Evolutionary conservation across 2,329 filamentous ascomycete species (phyloP), one percentile per base, ranked within the genome.

Genomic region (Elsinoe australis): DNA sequence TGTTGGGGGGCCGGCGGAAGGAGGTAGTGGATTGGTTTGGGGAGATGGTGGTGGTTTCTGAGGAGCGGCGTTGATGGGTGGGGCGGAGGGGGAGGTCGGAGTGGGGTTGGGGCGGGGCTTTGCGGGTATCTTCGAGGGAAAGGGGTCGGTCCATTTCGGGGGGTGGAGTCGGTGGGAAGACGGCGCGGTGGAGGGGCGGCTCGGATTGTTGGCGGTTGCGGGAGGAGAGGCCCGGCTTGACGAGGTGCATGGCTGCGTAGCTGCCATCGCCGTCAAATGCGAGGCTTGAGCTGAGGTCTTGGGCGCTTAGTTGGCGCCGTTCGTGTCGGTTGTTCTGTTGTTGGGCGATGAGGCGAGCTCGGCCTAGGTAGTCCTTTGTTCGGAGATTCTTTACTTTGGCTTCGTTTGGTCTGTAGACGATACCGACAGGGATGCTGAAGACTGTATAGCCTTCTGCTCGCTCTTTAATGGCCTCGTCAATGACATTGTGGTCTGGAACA

Each of bases 351-450:
- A 98, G 73, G 52, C 87, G 80, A n/a, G 92, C 88, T 67, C 95
- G 95, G 52, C 92, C 92, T 3, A 98, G 80, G 60, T 98, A 98
- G 63, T 98, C 89, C 65, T 96, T 96, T 17, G 88, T 87, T 72
- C 95, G 95, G 59, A 98, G 73, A 61, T 98, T 98, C 68, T 94
- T 94, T 56, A 98, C 92, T 68, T 98, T 98, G 54, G 92, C 89
- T 60, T 94, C 89, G 63, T 95, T 96, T 17, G 92, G 92, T 51
- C 92, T 77, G 67, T 96, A 98, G 12, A 98, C 79, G 24, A 95
- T 86, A 18, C 92, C 92, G 9, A 96, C 89, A 0, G 92, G 92
- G 47, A 96, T 96, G 0, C 89, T 96, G 69, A 98, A 98, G 33
- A 98, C 92, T 0, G 92, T 96, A 63, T 98, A 98, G 38, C 90